phyloP scores from a whole-genome alignment of 805 yeast genomes.

The Cyberlindnera xylosilytica region DNA sequence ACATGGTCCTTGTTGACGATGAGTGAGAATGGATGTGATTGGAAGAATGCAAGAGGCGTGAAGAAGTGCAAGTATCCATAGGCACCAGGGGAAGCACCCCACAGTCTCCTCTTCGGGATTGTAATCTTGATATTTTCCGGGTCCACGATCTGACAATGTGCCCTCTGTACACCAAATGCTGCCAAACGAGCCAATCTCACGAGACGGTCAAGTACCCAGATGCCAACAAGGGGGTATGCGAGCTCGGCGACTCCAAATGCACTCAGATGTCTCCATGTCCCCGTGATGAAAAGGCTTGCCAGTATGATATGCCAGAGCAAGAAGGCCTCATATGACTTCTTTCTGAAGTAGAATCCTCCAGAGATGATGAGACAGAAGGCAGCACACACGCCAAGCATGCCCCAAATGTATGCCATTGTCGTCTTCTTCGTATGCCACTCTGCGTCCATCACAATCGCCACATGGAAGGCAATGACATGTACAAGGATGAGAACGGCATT shows the following conservation, averaged over 20 bases:
- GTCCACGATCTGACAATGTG: slow-evolving; percentile 22
- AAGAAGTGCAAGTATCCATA: slow-evolving; percentile 57
- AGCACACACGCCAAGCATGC: no score
- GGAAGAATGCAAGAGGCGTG: slow-evolving; percentile 53
- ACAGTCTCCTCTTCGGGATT: slow-evolving; percentile 40
- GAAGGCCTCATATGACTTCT: slow-evolving; percentile 55
- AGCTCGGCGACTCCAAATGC: slow-evolving; percentile 50
- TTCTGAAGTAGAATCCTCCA: slow-evolving; percentile 51
- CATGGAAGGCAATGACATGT: no score
- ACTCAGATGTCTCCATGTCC: slow-evolving; percentile 55
- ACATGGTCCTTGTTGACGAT: slow-evolving; percentile 38
- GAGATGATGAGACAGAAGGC: slow-evolving; percentile 10
- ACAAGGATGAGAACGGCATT: slow-evolving; percentile 27
- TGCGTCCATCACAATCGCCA: no score
- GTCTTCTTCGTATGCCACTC: no score
- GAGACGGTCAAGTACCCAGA: slow-evolving; percentile 38
- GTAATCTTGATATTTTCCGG: slow-evolving; percentile 25
- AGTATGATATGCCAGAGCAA: slow-evolving; percentile 51
- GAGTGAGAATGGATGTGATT: slow-evolving; percentile 72
- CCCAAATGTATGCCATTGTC: no score
- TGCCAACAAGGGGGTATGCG: slow-evolving; percentile 35
- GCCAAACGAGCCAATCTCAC: slow-evolving; percentile 38
- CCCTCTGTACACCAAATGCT: slow-evolving; percentile 19
- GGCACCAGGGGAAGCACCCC: slow-evolving; percentile 55
- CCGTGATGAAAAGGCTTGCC: slow-evolving; percentile 48